Evolutionary conservation across 2,329 filamentous ascomycete genomes (phyloP), one percentile per base, ranked within the genome.

Genomic region (Taxawa tesnikishii): DNA sequence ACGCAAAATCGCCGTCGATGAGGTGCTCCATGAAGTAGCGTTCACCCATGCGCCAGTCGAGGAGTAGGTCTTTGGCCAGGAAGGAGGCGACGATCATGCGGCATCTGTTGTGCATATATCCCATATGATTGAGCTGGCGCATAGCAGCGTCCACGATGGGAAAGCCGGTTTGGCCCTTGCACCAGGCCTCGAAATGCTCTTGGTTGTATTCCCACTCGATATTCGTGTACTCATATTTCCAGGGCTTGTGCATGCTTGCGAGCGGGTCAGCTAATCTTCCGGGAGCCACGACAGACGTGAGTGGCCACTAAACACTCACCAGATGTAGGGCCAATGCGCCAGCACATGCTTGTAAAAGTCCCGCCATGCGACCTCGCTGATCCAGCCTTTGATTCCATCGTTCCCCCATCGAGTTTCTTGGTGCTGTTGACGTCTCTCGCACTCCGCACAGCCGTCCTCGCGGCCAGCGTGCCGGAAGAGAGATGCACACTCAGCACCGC

Each of bases 281-380:
- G n/a, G n/a, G n/a, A n/a, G n/a, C n/a, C n/a, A n/a, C n/a, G n/a
- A n/a, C n/a, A n/a, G n/a, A n/a, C n/a, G n/a, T n/a, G n/a, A n/a
- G n/a, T n/a, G n/a, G n/a, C n/a, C n/a, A n/a, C n/a, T n/a, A n/a
- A n/a, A n/a, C n/a, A n/a, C n/a, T n/a, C n/a, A n/a, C 75, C 77
- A 83, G 5, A 85, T 65, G 45, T 85, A 87, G 0, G 87, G 87
- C 83, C 83, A 93, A 38, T 87, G 63, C 1, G 77, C 81, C 4
- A 94, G 59, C 3, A 94, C 81, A 50, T 90, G 82, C 47, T 78
- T 83, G 59, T 92, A 92, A 48, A 92, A 92, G 47, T 92, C 83
- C 10, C 83, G 66, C 83, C 83, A 90, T 0, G 82, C 83, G 3
- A 92, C 67, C 53, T 92, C 83, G 32, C 76, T 76, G 41, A 90